Percentiles rank a stretch among this genome's conserved stretches.
phyloP scores from a whole-genome alignment of 352 stramenopile species.

The Globisporangium spinosum region DNA sequence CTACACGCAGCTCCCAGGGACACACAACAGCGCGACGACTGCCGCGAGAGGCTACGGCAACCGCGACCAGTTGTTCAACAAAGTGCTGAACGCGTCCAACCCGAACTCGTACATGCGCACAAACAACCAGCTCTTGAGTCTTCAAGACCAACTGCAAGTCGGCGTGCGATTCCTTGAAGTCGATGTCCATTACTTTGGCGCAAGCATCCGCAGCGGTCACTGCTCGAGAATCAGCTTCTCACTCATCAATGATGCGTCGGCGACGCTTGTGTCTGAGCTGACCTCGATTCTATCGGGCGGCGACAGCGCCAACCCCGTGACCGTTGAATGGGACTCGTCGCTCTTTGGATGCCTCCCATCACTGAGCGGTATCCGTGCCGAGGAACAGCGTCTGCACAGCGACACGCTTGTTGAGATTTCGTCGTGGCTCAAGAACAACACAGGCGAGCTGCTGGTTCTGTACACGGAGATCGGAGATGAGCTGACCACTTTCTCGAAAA shows the following conservation, averaged over 20 bases:
- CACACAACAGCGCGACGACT: constrained; percentile 78
- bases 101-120: constrained; percentile 56
- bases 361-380: constrained; percentile 70
- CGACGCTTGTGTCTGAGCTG: constrained; percentile 32
- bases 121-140: constrained; percentile 67
- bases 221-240: constrained; percentile 59
- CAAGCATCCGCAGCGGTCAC: constrained; percentile 64
- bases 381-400: constrained; percentile 48
- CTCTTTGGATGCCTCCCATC: constrained; percentile 76
- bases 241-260: constrained; percentile 50
- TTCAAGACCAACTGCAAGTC: constrained; percentile 78
- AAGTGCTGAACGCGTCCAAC: constrained; percentile 48
- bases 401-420: constrained; percentile 56
- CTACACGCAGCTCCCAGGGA: constrained; percentile 54
- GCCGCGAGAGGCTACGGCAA: constrained; percentile 66
- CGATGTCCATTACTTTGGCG: constrained; percentile 78
- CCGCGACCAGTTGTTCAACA: constrained; percentile 72
- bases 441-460: constrained; percentile 45
- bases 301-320: constrained; percentile 18
- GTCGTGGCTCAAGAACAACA: constrained; percentile 51
- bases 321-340: constrained; percentile 51
- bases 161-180: constrained; percentile 76
- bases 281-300: constrained; percentile 33
- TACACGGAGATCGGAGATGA: constrained; percentile 59
- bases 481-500: constrained; percentile 36